Evolutionary conservation across 1,139 yeast genomes (phyloP), one percentile per base, ranked within the genome.

Genomic region (Hanseniaspora gamundiae): DNA sequence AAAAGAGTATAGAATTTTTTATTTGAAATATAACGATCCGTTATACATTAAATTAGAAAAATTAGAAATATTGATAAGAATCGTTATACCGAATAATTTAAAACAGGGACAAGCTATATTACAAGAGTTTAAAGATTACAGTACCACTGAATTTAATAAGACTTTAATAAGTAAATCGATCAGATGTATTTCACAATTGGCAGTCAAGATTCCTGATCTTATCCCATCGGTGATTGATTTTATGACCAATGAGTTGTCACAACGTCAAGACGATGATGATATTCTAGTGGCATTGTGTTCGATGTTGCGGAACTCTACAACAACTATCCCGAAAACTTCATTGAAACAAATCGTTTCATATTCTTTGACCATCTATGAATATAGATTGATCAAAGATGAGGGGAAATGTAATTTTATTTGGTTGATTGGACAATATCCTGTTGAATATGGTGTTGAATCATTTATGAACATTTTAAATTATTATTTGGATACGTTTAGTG

Each of bases 1-100:
- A 27, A 78, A 78, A 50, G 96, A 91, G 59, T 69, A 88, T 55
- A 73, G 95, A 51, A 94, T 91, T 8, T 93, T 93, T 56, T 93
- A 86, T 67, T 80, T 91, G 57, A 87, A 87, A 60, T 91, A 87
- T 66, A 85, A 87, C 51, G 99, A 93, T 63, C 98, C 98, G 14
- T 70, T 88, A 43, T 93, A 93, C 60, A 73, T 93, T 53, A 93
- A 93, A 62, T 70, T 91, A 52, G 98, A 91, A 58, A 93, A 93
- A 60, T 70, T 93, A 49, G 97, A 91, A 59, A 84, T 91, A 45
- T 72, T 93, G 75, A 83, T 87, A 10, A 73, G 94, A 56, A 70
- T 93, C 49, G 93, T 94, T 8, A n/a, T 41, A 13, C 30, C 33
- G 2, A 44, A 41, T 11, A 80, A 77, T 52, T 77, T 76, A 38